phyloP scores from a whole-genome alignment of 768 basidiomycete species.

The Strobilomyces echinocephalus region DNA sequence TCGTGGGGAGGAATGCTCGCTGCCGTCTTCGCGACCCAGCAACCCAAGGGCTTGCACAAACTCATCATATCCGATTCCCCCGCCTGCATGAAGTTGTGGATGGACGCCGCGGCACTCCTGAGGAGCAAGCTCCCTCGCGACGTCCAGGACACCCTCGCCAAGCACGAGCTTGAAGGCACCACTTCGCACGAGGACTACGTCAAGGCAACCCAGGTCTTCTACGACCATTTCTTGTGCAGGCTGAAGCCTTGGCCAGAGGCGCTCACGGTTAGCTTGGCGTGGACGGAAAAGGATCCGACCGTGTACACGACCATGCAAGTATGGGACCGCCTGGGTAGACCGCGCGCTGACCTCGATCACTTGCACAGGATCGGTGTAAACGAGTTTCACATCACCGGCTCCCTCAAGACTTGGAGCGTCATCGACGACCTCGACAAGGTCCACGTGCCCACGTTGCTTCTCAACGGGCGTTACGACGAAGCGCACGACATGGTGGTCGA shows the following conservation, averaged over 20 bases:
- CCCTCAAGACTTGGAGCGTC: slow-evolving; percentile 35
- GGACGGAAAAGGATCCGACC: slow-evolving; percentile 41
- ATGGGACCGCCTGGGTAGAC: neutral
- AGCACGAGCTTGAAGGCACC: slow-evolving; percentile 44
- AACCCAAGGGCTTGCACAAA: slow-evolving; percentile 42
- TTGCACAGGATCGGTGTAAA: slow-evolving; percentile 37
- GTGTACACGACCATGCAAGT: slow-evolving; percentile 46
- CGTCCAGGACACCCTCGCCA: slow-evolving; percentile 35
- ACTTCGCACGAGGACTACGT: slow-evolving; percentile 43
- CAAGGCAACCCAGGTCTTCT: slow-evolving; percentile 39
- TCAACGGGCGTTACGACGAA: slow-evolving; percentile 37
- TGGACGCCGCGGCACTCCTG: slow-evolving; percentile 29
- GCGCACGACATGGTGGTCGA: slow-evolving; percentile 31
- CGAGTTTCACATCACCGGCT: slow-evolving; percentile 32
- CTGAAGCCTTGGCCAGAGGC: slow-evolving; percentile 42
- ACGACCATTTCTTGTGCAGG: slow-evolving; percentile 40
- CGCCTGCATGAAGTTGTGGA: slow-evolving; percentile 43
- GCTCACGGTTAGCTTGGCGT: slow-evolving; percentile 30
- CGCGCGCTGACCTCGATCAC: neutral
- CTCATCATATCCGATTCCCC: slow-evolving; percentile 45
- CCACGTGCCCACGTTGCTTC: slow-evolving; percentile 29
- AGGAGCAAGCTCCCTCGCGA: slow-evolving; percentile 38
- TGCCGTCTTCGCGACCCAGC: slow-evolving; percentile 29
- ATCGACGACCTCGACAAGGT: slow-evolving; percentile 32
- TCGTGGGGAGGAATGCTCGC: slow-evolving; percentile 46